Conservation (phyloP, 768 basidiomycete species). For the Tulasnella sp. region DNA sequence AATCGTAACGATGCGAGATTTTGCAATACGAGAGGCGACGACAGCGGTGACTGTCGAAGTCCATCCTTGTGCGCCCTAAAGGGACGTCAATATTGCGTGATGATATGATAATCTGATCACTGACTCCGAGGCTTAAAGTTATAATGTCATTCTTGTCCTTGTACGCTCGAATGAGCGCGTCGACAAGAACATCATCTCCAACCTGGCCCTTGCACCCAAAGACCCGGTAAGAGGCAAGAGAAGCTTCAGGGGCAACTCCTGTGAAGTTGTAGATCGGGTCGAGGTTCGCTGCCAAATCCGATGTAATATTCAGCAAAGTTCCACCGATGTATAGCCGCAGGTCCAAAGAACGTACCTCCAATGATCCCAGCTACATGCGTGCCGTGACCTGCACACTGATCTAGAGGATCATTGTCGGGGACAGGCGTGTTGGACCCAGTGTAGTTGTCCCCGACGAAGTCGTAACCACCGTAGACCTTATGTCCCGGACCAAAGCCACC, state of each 20-base stretch:
- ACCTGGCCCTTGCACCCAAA: slow-evolving; percentile 14
- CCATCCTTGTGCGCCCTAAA: slow-evolving; percentile 36
- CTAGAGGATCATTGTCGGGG: slow-evolving; percentile 13
- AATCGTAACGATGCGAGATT: slow-evolving; percentile 46
- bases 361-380: slow-evolving; percentile 43
- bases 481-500: slow-evolving; percentile 11
- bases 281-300: slow-evolving; percentile 34
- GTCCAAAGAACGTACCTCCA: slow-evolving; percentile 16
- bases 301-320: slow-evolving; percentile 38
- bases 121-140: slow-evolving; percentile 1
- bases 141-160: slow-evolving; percentile 14
- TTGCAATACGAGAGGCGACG: slow-evolving; percentile 47
- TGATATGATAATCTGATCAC: too few species aligned
- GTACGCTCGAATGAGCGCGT: slow-evolving; percentile 12
- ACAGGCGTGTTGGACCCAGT: slow-evolving; percentile 13
- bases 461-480: slow-evolving; percentile 15
- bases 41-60: slow-evolving; percentile 44
- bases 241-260: slow-evolving; percentile 55
- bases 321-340: slow-evolving; percentile 1
- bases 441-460: slow-evolving; percentile 16
- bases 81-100: too few species aligned
- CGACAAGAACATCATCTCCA: slow-evolving; percentile 7
- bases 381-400: slow-evolving; percentile 24
- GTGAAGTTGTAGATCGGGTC: slow-evolving; percentile 53
- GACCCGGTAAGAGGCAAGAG: slow-evolving; percentile 29